Conservation (phyloP, 2,329 filamentous ascomycete species). For the Didymella segeticola region DNA sequence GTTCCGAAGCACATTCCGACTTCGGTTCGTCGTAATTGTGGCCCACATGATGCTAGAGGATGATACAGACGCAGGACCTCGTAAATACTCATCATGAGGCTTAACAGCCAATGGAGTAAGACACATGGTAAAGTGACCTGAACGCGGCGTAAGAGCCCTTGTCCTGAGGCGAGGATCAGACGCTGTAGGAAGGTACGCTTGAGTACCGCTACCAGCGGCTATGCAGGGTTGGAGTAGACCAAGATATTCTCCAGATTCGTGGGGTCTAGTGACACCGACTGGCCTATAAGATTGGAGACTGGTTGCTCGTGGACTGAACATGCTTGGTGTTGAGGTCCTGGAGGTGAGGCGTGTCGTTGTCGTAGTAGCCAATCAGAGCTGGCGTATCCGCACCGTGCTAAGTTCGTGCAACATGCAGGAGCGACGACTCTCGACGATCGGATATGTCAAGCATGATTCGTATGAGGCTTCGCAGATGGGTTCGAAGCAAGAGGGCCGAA, state of each 20-base stretch:
- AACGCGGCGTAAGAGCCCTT: slow-evolving; percentile 24
- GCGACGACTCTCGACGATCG: slow-evolving; percentile 20
- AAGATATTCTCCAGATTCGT: slow-evolving; percentile 37
- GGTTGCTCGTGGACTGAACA: slow-evolving; percentile 39
- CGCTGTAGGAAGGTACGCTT: slow-evolving; percentile 10
- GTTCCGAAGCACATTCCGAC: slow-evolving; percentile 40
- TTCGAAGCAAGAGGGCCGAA: slow-evolving; percentile 15
- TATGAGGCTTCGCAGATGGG: slow-evolving; percentile 4
- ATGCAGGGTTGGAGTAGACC: slow-evolving; percentile 40
- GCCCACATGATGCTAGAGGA: slow-evolving; percentile 44
- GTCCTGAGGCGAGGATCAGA: slow-evolving; percentile 18
- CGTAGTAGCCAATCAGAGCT: slow-evolving; percentile 37
- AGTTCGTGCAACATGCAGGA: slow-evolving; percentile 38
- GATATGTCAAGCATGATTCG: slow-evolving; percentile 18
- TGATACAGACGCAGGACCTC: slow-evolving; percentile 25
- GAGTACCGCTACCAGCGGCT: slow-evolving; percentile 38
- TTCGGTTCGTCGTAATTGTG: slow-evolving; percentile 42
- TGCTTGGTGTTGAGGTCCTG: slow-evolving; percentile 46
- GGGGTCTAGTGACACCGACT: slow-evolving; percentile 9
- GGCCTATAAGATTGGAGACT: slow-evolving; percentile 41
- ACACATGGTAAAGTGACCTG: slow-evolving; percentile 42
- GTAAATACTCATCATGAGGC: slow-evolving; percentile 15
- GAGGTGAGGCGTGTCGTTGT: slow-evolving; percentile 29
- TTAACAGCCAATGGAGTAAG: slow-evolving; percentile 42
- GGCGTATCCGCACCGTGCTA: slow-evolving; percentile 33